These are phyloP conservation scores for Butyriboletus loyo DNA, from an alignment of 768 basidiomycete species.

Conservation along the genomic window DNA sequence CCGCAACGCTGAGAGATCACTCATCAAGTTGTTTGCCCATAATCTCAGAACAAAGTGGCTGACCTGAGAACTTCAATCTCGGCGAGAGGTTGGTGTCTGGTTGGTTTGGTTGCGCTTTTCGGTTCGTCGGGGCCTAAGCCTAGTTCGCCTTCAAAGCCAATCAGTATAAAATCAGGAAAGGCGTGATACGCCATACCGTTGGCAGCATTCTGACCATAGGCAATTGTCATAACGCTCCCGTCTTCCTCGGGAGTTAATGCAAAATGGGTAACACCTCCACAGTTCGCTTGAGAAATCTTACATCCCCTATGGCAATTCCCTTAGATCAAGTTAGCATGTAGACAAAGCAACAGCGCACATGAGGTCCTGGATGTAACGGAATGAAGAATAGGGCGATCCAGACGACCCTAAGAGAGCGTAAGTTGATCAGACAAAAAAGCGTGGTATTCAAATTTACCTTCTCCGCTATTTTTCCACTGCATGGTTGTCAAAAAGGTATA, in stretches of 20 bases:
- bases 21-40: not conserved
- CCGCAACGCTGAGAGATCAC: constrained; percentile 57
- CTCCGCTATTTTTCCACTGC: constrained; percentile 94
- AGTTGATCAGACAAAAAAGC: not conserved
- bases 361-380: constrained; percentile 84
- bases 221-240: constrained; percentile 74
- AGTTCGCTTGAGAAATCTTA: constrained; percentile 63
- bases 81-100: constrained; percentile 61
- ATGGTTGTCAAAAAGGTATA: constrained; percentile 17
- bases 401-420: constrained; percentile 69
- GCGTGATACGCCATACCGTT: constrained; percentile 47
- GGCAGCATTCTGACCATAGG: constrained; percentile 84
- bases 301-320: constrained; percentile 55
- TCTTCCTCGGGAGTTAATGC: constrained; percentile 74
- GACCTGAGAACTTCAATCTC: constrained; percentile 71
- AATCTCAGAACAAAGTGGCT: constrained; percentile 41
- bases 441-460: constrained; percentile 47
- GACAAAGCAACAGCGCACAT: constrained; percentile 45
- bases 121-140: constrained; percentile 77
- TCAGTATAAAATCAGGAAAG: not conserved
- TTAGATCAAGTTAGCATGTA: not conserved
- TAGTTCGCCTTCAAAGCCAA: constrained; percentile 57
- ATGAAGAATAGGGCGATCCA: constrained; percentile 84
- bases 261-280: constrained; percentile 91
- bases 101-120: constrained; percentile 86